Base-by-base conservation (phyloP, 352 stramenopile genomes). In the Phytophthora fragariae region DNA sequence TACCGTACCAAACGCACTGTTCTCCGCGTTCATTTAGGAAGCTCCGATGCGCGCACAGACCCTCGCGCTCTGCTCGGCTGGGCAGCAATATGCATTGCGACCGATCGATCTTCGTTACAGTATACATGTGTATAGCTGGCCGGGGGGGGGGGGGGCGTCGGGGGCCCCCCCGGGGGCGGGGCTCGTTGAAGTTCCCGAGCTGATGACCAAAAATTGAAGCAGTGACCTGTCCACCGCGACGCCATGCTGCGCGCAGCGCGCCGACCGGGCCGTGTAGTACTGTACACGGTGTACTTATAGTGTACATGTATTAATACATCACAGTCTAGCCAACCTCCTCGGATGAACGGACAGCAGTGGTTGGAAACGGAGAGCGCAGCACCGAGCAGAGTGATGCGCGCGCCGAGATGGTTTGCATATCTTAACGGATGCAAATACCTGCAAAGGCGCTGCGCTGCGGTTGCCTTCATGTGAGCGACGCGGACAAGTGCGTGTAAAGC, bases 151-250 rank as follows among this genome's bases (percentile, higher is more conserved):
- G 19, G 19, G 19, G 19, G 19, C 19, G 19, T 0, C 19, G 19
- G 19, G 19, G 0, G 0, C 19, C 19, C 19, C 19, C 19, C 19
- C 19, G 19, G 19, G 19, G 19, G 19, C 19, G 19, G 19, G 24
- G 24, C 24, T 27, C 29, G 10, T 68, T 72, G 65, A 72, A 72
- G 65, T 44, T 72, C 49, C 49, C 49, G 57, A 72, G 62, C 65
- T 68, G 47, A 50, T 68, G 65, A 35, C 65, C 21, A 50, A 49
- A 14, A 62, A 67, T 68, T 72, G 65, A 72, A 72, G 65, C 62
- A 57, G 27, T 47, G 24, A 27, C 61, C 56, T 72, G 57, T 31
- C 54, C 35, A 59, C 44, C 14, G 33, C 47, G 2, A 27, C 1
- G 24, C 24, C 24, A 27, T 27, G 24, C 24, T 27, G 24, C 24